A percentile compares a stretch with the other conserved stretches of the same genome.
Evolutionary conservation across 148 eudicot genomes (phyloP).

Genomic region (Cornus controversa): DNA sequence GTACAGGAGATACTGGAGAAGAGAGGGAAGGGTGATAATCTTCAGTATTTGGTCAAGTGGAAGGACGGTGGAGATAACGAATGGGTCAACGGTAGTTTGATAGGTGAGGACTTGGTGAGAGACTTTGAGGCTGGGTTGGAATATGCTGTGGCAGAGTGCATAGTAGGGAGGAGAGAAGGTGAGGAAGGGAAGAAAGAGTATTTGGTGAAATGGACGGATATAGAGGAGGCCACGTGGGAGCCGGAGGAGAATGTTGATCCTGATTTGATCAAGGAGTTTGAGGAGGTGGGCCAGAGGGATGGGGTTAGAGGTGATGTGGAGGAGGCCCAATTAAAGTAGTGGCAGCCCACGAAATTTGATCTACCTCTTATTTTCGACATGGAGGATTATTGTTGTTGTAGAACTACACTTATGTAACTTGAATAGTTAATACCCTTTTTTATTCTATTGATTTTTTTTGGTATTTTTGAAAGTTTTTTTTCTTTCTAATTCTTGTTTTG

Average conservation of each 20-base stretch:
- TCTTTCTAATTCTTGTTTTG: no score
- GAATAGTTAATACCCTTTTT: no score
- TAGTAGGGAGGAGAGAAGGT: conserved; percentile 46
- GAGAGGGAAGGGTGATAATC: conserved; percentile 72
- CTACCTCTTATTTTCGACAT: no score
- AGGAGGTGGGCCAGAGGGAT: conserved; percentile 22
- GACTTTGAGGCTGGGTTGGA: conserved; percentile 91
- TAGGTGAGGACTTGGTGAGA: conserved; percentile 69
- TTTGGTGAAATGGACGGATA: conserved; percentile 87
- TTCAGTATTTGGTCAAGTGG: conserved; percentile 83
- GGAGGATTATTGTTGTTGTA: no score
- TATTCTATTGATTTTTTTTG: no score
- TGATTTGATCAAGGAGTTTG: conserved; percentile 67
- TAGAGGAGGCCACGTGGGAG: conserved; percentile 90
- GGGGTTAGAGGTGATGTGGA: neutral
- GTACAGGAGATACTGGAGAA: conserved; percentile 81
- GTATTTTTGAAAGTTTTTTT: no score
- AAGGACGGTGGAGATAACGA: conserved; percentile 85
- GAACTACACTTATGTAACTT: no score
- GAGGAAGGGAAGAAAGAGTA: conserved; percentile 61
- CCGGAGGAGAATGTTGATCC: conserved; percentile 87
- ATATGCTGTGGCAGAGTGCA: conserved; percentile 70
- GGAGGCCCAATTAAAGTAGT: conserved; percentile 18
- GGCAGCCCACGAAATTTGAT: neutral
- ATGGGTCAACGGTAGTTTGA: conserved; percentile 58